phyloP scores from a whole-genome alignment of 140 eudicot genomes.

The Artemisia princeps region DNA sequence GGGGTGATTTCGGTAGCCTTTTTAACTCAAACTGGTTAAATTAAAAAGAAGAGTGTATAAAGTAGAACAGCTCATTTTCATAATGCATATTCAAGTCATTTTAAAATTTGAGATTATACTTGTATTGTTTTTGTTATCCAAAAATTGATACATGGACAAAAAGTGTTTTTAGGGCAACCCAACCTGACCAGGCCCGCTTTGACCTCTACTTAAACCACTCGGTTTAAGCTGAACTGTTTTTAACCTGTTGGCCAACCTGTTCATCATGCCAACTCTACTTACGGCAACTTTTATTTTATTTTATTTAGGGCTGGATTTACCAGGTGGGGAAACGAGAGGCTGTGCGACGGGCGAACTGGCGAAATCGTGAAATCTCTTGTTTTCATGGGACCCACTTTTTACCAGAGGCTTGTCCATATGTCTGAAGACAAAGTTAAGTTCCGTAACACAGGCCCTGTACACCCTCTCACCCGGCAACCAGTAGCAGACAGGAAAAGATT shows the following conservation, averaged over 20 bases:
- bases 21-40: no score
- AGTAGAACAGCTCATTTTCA: no score
- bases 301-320: conserved; percentile 68
- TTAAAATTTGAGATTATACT: no score
- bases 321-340: conserved; percentile 76
- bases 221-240: neutral
- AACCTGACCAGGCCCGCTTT: neutral
- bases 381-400: conserved; percentile 86
- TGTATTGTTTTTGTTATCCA: neutral
- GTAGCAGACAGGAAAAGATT: conserved; percentile 83
- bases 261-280: neutral
- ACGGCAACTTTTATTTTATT: neutral
- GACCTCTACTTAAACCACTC: neutral
- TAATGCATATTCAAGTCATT: no score
- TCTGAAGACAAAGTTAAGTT: conserved; percentile 90
- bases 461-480: conserved; percentile 91
- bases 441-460: conserved; percentile 81
- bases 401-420: conserved; percentile 86
- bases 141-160: neutral
- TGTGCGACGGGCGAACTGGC: conserved; percentile 73
- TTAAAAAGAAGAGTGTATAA: no score
- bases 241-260: neutral
- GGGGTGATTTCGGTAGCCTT: no score
- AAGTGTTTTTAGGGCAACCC: neutral
- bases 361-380: conserved; percentile 61